Percentiles rank a stretch among this genome's conserved stretches.
Evolutionary conservation across 192 early-diverging fungal species (phyloP).

Genomic region (Entophlyctis helioformis): DNA sequence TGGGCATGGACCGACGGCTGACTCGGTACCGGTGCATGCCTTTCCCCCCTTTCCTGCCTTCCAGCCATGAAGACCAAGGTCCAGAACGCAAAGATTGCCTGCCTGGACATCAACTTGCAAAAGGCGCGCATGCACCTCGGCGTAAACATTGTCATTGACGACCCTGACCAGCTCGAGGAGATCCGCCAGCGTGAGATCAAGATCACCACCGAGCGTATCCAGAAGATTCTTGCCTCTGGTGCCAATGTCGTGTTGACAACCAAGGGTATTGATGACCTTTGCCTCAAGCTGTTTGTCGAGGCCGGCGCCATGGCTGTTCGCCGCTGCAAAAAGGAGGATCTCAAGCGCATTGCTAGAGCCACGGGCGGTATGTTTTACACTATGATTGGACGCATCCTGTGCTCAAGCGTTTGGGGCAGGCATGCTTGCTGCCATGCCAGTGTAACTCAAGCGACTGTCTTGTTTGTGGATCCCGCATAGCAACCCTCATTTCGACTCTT

Average conservation of each 20-base stretch:
- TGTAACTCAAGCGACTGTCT: not conserved
- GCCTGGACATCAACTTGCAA: conserved; percentile 97
- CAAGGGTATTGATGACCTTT: conserved; percentile 98
- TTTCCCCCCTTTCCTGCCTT: no score
- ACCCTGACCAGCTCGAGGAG: conserved; percentile 94
- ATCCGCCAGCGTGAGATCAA: conserved; percentile 89
- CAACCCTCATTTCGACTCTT: conserved; percentile 83
- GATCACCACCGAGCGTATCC: conserved; percentile 90
- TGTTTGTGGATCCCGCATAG: conserved; percentile 26
- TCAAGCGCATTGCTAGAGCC: conserved; percentile 93
- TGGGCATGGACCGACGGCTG: no score
- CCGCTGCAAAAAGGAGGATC: conserved; percentile 91
- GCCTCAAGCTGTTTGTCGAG: conserved; percentile 96
- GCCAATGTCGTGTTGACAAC: conserved; percentile 97
- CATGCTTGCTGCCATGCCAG: not conserved
- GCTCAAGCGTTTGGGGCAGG: not conserved
- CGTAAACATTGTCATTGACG: conserved; percentile 95
- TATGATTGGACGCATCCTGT: not conserved
- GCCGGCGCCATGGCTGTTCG: conserved; percentile 96
- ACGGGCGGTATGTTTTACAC: conserved; percentile 59
- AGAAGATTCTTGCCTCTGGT: conserved; percentile 89
- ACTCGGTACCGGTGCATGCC: no score
- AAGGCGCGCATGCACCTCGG: conserved; percentile 97
- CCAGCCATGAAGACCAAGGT: conserved; percentile 84
- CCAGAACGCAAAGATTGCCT: conserved; percentile 86